These are phyloP conservation scores for Kokia cookei DNA, from an alignment of 441 rosid genomes.

Conservation along the genomic window DNA sequence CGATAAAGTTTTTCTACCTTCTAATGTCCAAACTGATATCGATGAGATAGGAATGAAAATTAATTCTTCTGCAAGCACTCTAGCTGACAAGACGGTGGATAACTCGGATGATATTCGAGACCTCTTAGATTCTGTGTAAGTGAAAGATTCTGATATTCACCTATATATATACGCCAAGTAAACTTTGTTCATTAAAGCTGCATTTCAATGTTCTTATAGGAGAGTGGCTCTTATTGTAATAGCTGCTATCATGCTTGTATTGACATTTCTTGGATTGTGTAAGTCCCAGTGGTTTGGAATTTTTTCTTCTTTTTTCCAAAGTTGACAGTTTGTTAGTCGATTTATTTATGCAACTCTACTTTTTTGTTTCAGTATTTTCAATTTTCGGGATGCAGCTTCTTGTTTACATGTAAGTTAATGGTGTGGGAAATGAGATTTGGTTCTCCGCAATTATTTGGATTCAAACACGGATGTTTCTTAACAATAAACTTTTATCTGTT, in stretches of 20 bases:
- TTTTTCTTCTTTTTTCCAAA: neutral
- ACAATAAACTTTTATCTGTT: neutral
- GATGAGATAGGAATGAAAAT: slow-evolving; percentile 68
- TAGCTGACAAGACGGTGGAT: slow-evolving; percentile 42
- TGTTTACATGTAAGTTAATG: slow-evolving; percentile 48
- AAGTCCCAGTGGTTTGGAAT: slow-evolving; percentile 17
- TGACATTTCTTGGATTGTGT: slow-evolving; percentile 79
- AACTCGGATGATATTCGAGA: slow-evolving; percentile 52
- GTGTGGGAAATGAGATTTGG: neutral
- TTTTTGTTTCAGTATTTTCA: slow-evolving; percentile 57
- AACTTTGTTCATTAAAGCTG: neutral
- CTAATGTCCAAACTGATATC: slow-evolving; percentile 69
- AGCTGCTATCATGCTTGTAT: slow-evolving; percentile 70
- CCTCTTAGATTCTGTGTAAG: slow-evolving; percentile 67
- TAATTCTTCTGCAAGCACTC: slow-evolving; percentile 43
- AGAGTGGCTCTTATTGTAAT: slow-evolving; percentile 51
- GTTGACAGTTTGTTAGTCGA: neutral
- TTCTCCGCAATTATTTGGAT: neutral
- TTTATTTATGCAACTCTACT: neutral
- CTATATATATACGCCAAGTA: neutral
- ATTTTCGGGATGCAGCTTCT: slow-evolving; percentile 72
- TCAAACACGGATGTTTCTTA: neutral
- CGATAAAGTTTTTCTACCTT: slow-evolving; percentile 63
- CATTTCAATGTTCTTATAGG: slow-evolving; percentile 37
- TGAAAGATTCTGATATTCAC: neutral